Evolutionary conservation across 2,329 filamentous ascomycete species (phyloP).

Genomic region (Ophiostoma perfectum): DNA sequence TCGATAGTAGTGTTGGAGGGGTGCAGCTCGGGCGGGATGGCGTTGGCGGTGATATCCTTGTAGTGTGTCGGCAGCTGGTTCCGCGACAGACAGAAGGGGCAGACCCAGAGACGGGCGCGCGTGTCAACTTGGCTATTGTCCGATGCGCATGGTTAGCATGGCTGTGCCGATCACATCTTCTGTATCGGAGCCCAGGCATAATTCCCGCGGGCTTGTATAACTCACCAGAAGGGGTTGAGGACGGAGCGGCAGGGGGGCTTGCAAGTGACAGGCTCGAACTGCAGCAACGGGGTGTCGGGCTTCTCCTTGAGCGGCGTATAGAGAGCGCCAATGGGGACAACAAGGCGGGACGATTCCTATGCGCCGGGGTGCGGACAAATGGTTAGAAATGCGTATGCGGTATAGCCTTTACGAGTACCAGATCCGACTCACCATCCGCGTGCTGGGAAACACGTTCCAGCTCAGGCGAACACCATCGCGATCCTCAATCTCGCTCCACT

Average conservation of each 20-base stretch:
- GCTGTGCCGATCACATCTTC: not conserved
- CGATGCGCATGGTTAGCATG: slow-evolving; percentile 28
- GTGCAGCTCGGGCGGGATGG: slow-evolving; percentile 77
- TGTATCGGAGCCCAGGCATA: not conserved
- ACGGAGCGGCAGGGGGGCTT: slow-evolving; percentile 94
- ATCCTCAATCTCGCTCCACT: slow-evolving; percentile 95
- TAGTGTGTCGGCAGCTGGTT: slow-evolving; percentile 81
- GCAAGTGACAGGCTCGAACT: slow-evolving; percentile 96
- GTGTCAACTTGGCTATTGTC: slow-evolving; percentile 70
- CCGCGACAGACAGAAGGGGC: slow-evolving; percentile 78
- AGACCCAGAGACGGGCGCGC: slow-evolving; percentile 80
- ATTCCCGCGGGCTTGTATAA: slow-evolving; percentile 12
- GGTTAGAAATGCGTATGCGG: slow-evolving; percentile 8
- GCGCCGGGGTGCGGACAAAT: not conserved
- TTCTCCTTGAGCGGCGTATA: slow-evolving; percentile 97
- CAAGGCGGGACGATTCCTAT: slow-evolving; percentile 86
- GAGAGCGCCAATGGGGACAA: slow-evolving; percentile 91
- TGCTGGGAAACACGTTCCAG: slow-evolving; percentile 98
- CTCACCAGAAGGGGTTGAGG: slow-evolving; percentile 92
- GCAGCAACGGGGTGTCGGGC: slow-evolving; percentile 77
- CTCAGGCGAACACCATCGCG: slow-evolving; percentile 91
- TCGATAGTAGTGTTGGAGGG: slow-evolving; percentile 83
- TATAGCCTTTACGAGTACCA: not conserved
- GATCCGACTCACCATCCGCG: slow-evolving; percentile 73
- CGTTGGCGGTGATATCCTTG: slow-evolving; percentile 80